Base-by-base conservation (phyloP, 164 flowering plant species). In the Amborella trichopoda region DNA sequence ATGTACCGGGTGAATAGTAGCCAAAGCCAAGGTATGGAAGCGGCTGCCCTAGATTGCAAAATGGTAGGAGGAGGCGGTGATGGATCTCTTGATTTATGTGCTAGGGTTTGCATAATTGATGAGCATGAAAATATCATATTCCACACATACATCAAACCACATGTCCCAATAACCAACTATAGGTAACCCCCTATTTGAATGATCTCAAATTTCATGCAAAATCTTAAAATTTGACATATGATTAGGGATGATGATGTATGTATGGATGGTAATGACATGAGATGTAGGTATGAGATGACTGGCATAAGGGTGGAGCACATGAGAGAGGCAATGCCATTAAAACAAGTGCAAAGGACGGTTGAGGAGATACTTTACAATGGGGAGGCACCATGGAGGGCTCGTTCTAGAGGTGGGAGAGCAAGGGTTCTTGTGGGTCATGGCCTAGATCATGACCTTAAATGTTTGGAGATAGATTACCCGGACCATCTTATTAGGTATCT, bases 51-150 rank as follows among this genome's bases (percentile, higher is more conserved):
- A 23, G 89, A 78, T 49, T 82, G 89, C 59, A 80, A 76, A 66
- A 76, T 80, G 83, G 93, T 80, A 53, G 89, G 89, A 21, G 83
- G 93, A 45, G 93, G 86, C 46, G 70, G 59, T 55, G 86, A 80
- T 68, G 86, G 78, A 22, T 48, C 83, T 8, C 64, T 78, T 58
- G 68, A 78, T 66, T 34, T 86, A 24, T 86, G 89, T 63, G 95
- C 65, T 11, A 63, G 86, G 59, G 89, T 82, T 4, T 82, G 93
- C 62, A 68, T 86, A 12, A 60, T 80, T 65, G 89, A 86, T 59
- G 86, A 82, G 61, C 54, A 56, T 30, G 95, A 86, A 59, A 78
- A 76, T 53, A 18, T 70, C 5, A 45, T 80, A 25, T 73, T 86
- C 49, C 82, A 80, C 53, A 46, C 86, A 14, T 82, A 69, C 48